phyloP scores from a whole-genome alignment of 192 early-diverging fungal species.

The Geranomyces variabilis region DNA sequence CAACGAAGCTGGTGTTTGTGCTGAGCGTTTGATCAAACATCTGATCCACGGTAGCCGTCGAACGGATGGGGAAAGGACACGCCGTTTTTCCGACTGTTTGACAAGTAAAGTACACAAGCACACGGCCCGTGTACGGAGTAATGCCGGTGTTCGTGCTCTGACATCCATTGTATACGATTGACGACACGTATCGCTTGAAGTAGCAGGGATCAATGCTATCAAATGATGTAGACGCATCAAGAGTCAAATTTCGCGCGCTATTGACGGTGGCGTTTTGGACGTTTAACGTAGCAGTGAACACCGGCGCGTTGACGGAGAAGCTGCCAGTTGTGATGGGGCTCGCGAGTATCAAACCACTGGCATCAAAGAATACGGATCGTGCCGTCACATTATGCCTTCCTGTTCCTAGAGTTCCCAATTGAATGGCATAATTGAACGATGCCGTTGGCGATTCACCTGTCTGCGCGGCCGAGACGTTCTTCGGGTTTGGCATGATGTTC shows the following conservation, averaged over 20 bases:
- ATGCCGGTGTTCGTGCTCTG: not conserved
- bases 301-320: not conserved
- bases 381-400: not conserved
- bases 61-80: not conserved
- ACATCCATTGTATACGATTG: not conserved
- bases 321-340: not conserved
- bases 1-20: not conserved
- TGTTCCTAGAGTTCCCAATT: not conserved
- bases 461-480: not conserved
- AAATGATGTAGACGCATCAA: not conserved
- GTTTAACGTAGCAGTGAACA: not conserved
- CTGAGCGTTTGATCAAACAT: not conserved
- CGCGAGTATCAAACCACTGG: not conserved
- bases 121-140: not conserved
- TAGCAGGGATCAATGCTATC: not conserved
- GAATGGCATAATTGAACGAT: not conserved
- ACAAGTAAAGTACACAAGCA: not conserved
- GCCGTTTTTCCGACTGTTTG: not conserved
- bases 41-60: not conserved
- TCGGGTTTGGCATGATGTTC: not conserved
- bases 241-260: not conserved
- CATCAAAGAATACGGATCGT: not conserved
- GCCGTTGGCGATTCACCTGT: not conserved
- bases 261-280: not conserved
- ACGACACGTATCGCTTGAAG: not conserved